Percentiles rank a stretch among this genome's conserved stretches.
These are phyloP conservation scores for Suhomyces sp. DNA, from an alignment of 805 yeast species.

Conservation along the genomic window DNA sequence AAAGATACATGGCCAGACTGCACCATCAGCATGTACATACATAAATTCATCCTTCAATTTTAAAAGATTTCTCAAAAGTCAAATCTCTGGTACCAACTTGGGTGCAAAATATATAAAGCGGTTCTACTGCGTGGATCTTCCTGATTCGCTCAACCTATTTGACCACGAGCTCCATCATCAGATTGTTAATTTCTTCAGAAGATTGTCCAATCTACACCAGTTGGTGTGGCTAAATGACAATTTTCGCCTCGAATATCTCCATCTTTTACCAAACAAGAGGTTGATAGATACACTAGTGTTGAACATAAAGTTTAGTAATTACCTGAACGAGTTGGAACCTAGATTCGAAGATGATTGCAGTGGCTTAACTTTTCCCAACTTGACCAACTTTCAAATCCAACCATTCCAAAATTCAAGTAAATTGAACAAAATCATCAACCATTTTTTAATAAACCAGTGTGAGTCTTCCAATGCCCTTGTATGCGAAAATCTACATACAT, in stretches of 20 bases:
- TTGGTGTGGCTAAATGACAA: constrained; percentile 32
- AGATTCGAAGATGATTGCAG: constrained; percentile 8
- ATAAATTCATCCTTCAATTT: constrained; percentile 40
- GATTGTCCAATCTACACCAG: constrained; percentile 24
- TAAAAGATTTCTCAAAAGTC: constrained; percentile 28
- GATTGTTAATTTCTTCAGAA: constrained; percentile 25
- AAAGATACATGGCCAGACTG: background rate
- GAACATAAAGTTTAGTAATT: constrained; percentile 27
- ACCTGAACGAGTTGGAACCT: constrained; percentile 13
- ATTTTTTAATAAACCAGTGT: constrained; percentile 10
- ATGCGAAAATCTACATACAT: constrained; percentile 12
- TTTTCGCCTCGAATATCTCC: constrained; percentile 26
- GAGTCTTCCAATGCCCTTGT: constrained; percentile 3
- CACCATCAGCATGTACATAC: constrained; percentile 21
- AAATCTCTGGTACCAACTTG: background rate
- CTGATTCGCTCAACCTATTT: constrained; percentile 40
- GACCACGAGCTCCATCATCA: constrained; percentile 27
- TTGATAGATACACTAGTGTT: constrained; percentile 24
- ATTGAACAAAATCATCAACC: constrained; percentile 20
- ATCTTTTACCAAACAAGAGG: constrained; percentile 27
- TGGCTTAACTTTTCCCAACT: constrained; percentile 22
- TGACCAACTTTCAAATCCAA: constrained; percentile 31
- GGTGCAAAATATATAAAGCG: constrained; percentile 14
- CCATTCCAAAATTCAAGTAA: constrained; percentile 29
- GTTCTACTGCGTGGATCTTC: constrained; percentile 36